Conservation (phyloP, 2,329 filamentous ascomycete species). For the Talaromyces marneffei region DNA sequence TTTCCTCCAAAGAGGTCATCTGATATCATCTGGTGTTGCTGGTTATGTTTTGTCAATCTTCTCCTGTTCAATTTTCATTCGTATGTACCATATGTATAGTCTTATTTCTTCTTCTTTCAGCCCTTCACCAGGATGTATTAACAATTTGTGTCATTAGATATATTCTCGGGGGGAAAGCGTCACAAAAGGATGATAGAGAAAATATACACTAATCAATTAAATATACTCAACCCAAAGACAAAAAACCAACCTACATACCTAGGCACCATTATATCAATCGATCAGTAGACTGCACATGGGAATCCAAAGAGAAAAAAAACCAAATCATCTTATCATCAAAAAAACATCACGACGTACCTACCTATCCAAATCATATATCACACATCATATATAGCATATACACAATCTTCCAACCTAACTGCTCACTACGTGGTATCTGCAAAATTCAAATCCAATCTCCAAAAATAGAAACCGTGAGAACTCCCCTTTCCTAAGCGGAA, state of each 20-base stretch:
- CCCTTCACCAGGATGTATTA: slow-evolving; percentile 8
- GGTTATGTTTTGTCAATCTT: neutral
- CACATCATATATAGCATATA: neutral
- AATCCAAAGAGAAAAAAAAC: no score
- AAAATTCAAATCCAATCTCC: neutral
- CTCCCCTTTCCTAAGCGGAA: neutral
- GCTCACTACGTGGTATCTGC: neutral
- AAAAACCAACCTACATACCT: no score
- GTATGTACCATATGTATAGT: slow-evolving; percentile 10
- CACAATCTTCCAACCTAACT: neutral
- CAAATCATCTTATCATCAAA: no score
- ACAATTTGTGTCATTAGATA: neutral
- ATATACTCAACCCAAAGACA: neutral
- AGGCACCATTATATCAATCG: no score
- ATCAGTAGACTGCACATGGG: no score
- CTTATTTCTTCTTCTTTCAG: neutral
- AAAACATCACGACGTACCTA: neutral
- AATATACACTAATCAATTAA: neutral
- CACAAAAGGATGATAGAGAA: neutral
- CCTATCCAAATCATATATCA: neutral
- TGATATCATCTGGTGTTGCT: slow-evolving; percentile 1
- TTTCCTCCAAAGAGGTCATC: neutral
- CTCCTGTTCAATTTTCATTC: neutral
- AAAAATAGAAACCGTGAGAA: neutral
- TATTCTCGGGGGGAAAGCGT: neutral